These are phyloP conservation scores for Pinus albicaulis DNA, from an alignment of 75 land plant species.

Conservation along the genomic window DNA sequence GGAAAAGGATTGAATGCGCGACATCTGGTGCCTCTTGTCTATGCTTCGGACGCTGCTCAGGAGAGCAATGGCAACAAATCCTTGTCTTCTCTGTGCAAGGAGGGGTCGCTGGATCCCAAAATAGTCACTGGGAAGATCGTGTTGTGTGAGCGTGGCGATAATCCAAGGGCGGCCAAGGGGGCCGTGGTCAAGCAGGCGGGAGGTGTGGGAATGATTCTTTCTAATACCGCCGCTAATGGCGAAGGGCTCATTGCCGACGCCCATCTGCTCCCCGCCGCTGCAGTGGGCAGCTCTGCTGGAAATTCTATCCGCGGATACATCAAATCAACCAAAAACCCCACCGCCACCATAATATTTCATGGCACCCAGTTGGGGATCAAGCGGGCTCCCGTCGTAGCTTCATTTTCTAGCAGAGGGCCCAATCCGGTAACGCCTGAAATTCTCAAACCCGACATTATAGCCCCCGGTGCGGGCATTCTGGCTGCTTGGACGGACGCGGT, in stretches of 20 bases:
- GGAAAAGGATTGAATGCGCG: slow-evolving; percentile 9
- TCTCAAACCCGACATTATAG: slow-evolving; percentile 80
- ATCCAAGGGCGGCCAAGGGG: slow-evolving; percentile 62
- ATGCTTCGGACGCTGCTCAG: slow-evolving; percentile 51
- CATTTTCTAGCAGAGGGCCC: slow-evolving; percentile 87
- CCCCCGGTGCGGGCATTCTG: slow-evolving; percentile 84
- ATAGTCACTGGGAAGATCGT: slow-evolving; percentile 80
- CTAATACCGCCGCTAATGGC: slow-evolving; percentile 61
- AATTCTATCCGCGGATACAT: slow-evolving; percentile 49
- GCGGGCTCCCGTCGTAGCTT: slow-evolving; percentile 80
- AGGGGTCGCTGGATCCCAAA: slow-evolving; percentile 51
- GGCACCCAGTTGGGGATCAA: slow-evolving; percentile 67
- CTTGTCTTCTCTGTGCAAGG: slow-evolving; percentile 39
- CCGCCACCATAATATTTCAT: slow-evolving; percentile 47
- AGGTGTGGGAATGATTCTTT: slow-evolving; percentile 75
- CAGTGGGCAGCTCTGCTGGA: slow-evolving; percentile 47
- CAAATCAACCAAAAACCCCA: slow-evolving; percentile 33
- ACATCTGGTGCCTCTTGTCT: slow-evolving; percentile 33
- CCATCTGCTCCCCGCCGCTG: slow-evolving; percentile 69
- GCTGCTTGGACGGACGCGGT: slow-evolving; percentile 70
- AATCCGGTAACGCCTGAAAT: slow-evolving; percentile 49
- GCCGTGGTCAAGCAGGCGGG: slow-evolving; percentile 63
- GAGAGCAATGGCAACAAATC: slow-evolving; percentile 24
- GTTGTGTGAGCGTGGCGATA: slow-evolving; percentile 73
- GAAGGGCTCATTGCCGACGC: slow-evolving; percentile 73